phyloP scores from a whole-genome alignment of 1,284 basidiomycete species.

The Cutaneotrichosporon arboriforme region DNA sequence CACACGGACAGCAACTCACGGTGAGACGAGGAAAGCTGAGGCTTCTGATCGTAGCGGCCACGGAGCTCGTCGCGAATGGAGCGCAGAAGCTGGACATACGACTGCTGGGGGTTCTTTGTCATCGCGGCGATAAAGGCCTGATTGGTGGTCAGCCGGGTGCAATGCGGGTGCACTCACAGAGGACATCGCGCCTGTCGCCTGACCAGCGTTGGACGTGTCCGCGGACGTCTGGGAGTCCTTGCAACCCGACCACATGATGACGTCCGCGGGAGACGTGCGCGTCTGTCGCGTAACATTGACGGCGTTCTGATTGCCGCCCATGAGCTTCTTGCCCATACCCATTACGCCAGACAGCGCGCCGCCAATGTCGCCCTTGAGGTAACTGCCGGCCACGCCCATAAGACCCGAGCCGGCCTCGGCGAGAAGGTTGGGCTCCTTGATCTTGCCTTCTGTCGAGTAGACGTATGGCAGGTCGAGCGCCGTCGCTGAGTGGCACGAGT shows the following conservation, averaged over 20 bases:
- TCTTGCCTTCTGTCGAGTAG: slow-evolving; percentile 81
- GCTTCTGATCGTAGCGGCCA: slow-evolving; percentile 76
- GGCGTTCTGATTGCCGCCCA: slow-evolving; percentile 15
- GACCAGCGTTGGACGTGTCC: slow-evolving; percentile 72
- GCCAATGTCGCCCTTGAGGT: slow-evolving; percentile 60
- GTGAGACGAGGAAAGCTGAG: slow-evolving; percentile 55
- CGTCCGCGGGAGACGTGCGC: slow-evolving; percentile 70
- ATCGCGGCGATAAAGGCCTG: slow-evolving; percentile 64
- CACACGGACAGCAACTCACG: slow-evolving; percentile 51
- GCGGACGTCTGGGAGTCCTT: slow-evolving; percentile 91
- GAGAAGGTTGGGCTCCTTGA: slow-evolving; percentile 78
- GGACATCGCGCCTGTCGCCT: slow-evolving; percentile 78
- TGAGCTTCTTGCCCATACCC: slow-evolving; percentile 16
- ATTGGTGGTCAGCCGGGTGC: neutral
- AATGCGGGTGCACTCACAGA: slow-evolving; percentile 27
- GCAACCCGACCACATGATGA: slow-evolving; percentile 70
- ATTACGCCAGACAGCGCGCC: slow-evolving; percentile 58
- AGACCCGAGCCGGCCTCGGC: slow-evolving; percentile 70
- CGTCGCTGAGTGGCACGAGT: slow-evolving; percentile 53
- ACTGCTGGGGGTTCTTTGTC: slow-evolving; percentile 62
- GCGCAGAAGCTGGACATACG: slow-evolving; percentile 71
- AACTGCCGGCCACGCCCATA: slow-evolving; percentile 47
- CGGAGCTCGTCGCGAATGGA: slow-evolving; percentile 56
- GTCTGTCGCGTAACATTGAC: slow-evolving; percentile 54
- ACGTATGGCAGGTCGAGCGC: slow-evolving; percentile 51